phyloP scores from a whole-genome alignment of 306 rosid species.

The Pterocarpus santalinus region DNA sequence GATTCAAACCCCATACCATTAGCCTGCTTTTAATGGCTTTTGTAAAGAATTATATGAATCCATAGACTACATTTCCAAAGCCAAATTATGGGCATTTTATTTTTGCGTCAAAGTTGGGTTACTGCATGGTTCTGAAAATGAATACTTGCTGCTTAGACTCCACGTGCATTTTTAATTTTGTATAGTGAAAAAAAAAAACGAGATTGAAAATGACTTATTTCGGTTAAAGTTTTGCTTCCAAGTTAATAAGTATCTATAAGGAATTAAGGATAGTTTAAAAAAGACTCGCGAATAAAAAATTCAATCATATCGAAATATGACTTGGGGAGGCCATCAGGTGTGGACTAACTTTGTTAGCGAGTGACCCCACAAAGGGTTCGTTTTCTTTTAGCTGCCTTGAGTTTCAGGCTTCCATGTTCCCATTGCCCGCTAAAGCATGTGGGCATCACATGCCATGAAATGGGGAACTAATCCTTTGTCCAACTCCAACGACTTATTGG shows the following conservation, averaged over 20 bases:
- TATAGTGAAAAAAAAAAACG: no score
- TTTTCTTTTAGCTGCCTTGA: conserved; percentile 46
- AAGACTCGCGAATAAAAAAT: no score
- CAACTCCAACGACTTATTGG: conserved; percentile 5
- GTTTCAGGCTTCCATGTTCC: conserved; percentile 56
- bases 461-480: conserved; percentile 38
- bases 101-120: conserved; percentile 36
- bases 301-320: no score
- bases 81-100: neutral
- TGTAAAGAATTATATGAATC: neutral
- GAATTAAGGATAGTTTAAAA: no score
- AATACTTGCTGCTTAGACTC: neutral
- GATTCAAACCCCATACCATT: no score
- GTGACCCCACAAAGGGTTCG: conserved; percentile 44
- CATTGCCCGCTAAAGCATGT: conserved; percentile 62
- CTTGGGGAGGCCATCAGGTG: no score
- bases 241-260: no score
- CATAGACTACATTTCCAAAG: conserved; percentile 10
- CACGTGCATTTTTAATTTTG: no score
- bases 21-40: no score
- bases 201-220: no score
- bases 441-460: conserved; percentile 60
- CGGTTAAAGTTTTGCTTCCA: no score
- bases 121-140: conserved; percentile 41
- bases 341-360: no score